Evolutionary conservation across 2,329 filamentous ascomycete species (phyloP), one percentile per base, ranked within the genome.

Genomic region (Apiospora arundinis): DNA sequence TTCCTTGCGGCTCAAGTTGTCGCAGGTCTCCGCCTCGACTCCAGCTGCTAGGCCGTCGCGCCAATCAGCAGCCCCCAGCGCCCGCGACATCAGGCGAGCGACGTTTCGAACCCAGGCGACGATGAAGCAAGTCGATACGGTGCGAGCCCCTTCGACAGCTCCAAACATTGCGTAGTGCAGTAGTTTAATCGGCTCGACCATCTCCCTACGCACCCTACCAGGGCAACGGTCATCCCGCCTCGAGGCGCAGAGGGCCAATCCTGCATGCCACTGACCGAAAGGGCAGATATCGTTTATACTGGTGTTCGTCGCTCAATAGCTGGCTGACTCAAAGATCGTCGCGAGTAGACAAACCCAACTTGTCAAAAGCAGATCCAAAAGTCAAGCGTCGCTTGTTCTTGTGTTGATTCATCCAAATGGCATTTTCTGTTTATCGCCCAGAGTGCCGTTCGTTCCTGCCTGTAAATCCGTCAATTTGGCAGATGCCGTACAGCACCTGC

Each of bases 121-220:
- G 82, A 80, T 82, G 81, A 83, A 75, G 81, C 80, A 77, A 80
- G 78, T 80, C 79, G 75, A 81, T 78, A 81, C 79, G 74, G 78
- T 75, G 72, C 74, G 74, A 73, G 72, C 73, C 56, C 56, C 56
- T 72, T 70, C 9, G 49, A 56, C 56, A 16, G 28, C n/a, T 63
- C 56, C 32, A 63, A 63, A 63, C 56, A 63, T 28, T 28, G 23
- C 14, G 23, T 28, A 56, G 49, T 56, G 49, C 25, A 56, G 23
- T 56, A 63, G 56, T 21, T 70, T 48, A 69, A 65, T 70, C 67
- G 68, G 40, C 52, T 63, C 23, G 67, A 40, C 8, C 23, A 52
- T 37, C 56, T 63, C 56, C 42, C 42, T 42, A 45, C 42, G 12
- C 16, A 11, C 11, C 11, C 56, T 63, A 45, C 56, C 56, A 63